phyloP scores from a whole-genome alignment of 2,329 filamentous ascomycete species.

The Bipolaris oryzae region DNA sequence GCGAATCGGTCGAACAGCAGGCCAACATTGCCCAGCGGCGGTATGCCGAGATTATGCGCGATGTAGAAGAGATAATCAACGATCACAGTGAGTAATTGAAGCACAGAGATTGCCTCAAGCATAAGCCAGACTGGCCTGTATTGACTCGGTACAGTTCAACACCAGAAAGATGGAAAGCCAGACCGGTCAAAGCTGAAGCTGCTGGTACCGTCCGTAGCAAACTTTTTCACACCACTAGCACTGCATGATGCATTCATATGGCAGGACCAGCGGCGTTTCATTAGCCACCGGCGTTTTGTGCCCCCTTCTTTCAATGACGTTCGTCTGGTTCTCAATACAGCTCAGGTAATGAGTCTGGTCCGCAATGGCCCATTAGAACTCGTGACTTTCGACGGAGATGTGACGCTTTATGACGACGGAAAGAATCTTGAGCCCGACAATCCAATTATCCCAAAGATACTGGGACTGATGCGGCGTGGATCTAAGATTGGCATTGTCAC shows the following conservation, averaged over 20 bases:
- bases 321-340: slow-evolving; percentile 89
- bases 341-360: slow-evolving; percentile 90
- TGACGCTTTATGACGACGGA: slow-evolving; percentile 88
- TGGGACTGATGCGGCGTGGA: slow-evolving; percentile 74
- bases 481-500: slow-evolving; percentile 95
- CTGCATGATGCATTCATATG: slow-evolving; percentile 90
- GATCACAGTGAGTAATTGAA: slow-evolving; percentile 73
- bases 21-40: slow-evolving; percentile 81
- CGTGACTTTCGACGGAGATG: slow-evolving; percentile 96
- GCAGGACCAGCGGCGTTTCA: slow-evolving; percentile 84
- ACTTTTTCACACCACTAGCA: slow-evolving; percentile 87
- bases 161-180: slow-evolving; percentile 68
- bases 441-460: slow-evolving; percentile 72
- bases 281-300: slow-evolving; percentile 90
- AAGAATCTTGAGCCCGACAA: slow-evolving; percentile 75
- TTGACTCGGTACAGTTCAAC: slow-evolving; percentile 61
- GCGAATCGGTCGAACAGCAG: slow-evolving; percentile 70
- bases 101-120: background rate
- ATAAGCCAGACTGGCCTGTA: background rate
- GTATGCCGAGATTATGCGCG: slow-evolving; percentile 93
- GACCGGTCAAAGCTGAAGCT: slow-evolving; percentile 89
- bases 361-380: slow-evolving; percentile 75
- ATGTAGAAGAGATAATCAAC: slow-evolving; percentile 88
- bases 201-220: slow-evolving; percentile 88
- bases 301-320: slow-evolving; percentile 98